Base-by-base conservation (phyloP, 2,329 filamentous ascomycete genomes). In the Emergomyces pasteurianus region DNA sequence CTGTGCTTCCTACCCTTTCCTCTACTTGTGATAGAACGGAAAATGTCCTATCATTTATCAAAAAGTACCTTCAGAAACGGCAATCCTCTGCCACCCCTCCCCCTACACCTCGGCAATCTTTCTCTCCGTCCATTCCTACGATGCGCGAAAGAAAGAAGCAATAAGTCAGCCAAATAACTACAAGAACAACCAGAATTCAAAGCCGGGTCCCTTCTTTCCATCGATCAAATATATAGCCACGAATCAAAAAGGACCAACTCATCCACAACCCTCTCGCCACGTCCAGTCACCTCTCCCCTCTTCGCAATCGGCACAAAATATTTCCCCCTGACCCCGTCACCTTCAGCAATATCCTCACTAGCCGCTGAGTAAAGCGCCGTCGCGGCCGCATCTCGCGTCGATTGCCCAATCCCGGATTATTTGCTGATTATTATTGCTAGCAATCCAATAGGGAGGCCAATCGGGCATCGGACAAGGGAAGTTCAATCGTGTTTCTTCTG, bases 231-330 rank as follows among this genome's bases (percentile, higher is more conserved):
- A 18, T n/a, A 9, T 23, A 42, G 16, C 3, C 21, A 57, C 36
- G 2, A 36, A 36, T 62, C n/a, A 43, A 21, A 43, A 43, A 9
- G 42, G 18, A n/a, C 42, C 18, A 16, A 43, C 59, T 60, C 60
- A 67, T 69, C 72, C 74, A 76, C 52, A 75, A 56, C 58, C 69
- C 65, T 36, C 62, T 63, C 36, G 69, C 70, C 38, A 76, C 60
- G 43, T 69, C 63, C 62, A 65, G 65, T 72, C 14, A 67, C 66
- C 52, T 65, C 62, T 53, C 65, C 67, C 40, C 63, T 60, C n/a
- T 63, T 68, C 5, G 69, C 74, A 46, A 75, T 68, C 9, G 75
- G 74, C 50, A 74, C 68, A 57, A 75, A 77, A 58, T 75, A 77
- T 49, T 65, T 65, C 0, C 73, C 75, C 38, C 67, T 67, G 18